Conservation (phyloP, 106 monocot species). For the Posidonia australis region DNA sequence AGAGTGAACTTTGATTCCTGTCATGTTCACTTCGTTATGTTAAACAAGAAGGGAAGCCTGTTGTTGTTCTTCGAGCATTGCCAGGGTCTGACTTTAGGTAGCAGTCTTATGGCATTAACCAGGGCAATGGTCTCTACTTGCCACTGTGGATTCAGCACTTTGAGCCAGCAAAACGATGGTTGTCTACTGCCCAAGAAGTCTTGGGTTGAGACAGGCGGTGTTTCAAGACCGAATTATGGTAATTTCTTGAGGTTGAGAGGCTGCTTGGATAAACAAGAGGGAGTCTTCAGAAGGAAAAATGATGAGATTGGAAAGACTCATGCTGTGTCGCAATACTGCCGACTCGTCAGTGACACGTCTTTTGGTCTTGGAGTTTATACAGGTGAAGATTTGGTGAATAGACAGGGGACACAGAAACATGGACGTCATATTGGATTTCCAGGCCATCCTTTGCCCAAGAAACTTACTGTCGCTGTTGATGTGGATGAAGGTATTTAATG, state of each 20-base stretch:
- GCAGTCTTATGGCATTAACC: conserved; percentile 14
- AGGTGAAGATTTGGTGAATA: conserved; percentile 23
- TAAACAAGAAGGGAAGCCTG: conserved; percentile 6
- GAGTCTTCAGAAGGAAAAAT: conserved; percentile 14
- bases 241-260: conserved; percentile 34
- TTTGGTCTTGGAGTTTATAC: conserved; percentile 3
- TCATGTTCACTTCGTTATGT: conserved; percentile 18
- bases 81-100: background rate
- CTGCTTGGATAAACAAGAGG: conserved; percentile 26
- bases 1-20: background rate
- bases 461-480: conserved; percentile 80
- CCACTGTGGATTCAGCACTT: conserved; percentile 3
- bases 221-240: background rate
- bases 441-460: conserved; percentile 14
- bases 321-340: conserved; percentile 19
- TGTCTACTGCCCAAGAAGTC: background rate
- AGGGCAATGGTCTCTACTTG: background rate
- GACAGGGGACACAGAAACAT: conserved; percentile 30
- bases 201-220: background rate
- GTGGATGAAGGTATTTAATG: conserved; percentile 77
- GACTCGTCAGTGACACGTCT: conserved; percentile 19
- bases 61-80: conserved; percentile 6
- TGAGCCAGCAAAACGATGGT: background rate
- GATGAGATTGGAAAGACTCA: conserved; percentile 19
- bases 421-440: conserved; percentile 32